Conservation (phyloP, 1,284 basidiomycete species). For the Ustilago sp. region DNA sequence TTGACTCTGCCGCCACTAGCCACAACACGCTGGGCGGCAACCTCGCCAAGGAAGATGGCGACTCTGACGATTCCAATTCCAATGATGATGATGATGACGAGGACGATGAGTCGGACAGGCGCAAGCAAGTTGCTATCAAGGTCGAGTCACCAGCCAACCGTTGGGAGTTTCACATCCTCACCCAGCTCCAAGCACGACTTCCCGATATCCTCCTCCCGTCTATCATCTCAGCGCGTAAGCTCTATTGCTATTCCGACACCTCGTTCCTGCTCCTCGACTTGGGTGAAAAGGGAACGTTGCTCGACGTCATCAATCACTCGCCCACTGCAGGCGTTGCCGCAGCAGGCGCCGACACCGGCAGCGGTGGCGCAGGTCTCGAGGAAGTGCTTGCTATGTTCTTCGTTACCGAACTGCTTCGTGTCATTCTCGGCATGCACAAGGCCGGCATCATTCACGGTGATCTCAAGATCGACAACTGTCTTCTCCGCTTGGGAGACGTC, state of each 20-base stretch:
- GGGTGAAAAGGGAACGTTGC: constrained; percentile 89
- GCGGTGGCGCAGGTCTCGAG: constrained; percentile 77
- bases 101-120: constrained; percentile 75
- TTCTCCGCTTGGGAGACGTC: constrained; percentile 84
- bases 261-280: constrained; percentile 89
- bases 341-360: constrained; percentile 68
- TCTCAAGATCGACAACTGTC: constrained; percentile 98
- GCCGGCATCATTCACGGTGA: constrained; percentile 94
- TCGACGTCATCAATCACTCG: constrained; percentile 87
- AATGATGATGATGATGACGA: constrained; percentile 60
- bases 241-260: constrained; percentile 76
- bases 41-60: neutral
- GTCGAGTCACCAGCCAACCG: constrained; percentile 87
- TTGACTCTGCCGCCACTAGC: constrained; percentile 60
- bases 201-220: constrained; percentile 33
- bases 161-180: constrained; percentile 93
- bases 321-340: constrained; percentile 72
- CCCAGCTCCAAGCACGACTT: constrained; percentile 75
- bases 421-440: constrained; percentile 84
- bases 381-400: constrained; percentile 97
- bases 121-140: constrained; percentile 83
- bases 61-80: constrained; percentile 16
- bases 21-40: constrained; percentile 11
- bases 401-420: constrained; percentile 85
- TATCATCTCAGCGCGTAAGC: constrained; percentile 59